A percentile compares a stretch with the other conserved stretches of the same genome.
Evolutionary conservation across 2,329 filamentous ascomycete genomes (phyloP).

Genomic region (Falciphora oryzae): DNA sequence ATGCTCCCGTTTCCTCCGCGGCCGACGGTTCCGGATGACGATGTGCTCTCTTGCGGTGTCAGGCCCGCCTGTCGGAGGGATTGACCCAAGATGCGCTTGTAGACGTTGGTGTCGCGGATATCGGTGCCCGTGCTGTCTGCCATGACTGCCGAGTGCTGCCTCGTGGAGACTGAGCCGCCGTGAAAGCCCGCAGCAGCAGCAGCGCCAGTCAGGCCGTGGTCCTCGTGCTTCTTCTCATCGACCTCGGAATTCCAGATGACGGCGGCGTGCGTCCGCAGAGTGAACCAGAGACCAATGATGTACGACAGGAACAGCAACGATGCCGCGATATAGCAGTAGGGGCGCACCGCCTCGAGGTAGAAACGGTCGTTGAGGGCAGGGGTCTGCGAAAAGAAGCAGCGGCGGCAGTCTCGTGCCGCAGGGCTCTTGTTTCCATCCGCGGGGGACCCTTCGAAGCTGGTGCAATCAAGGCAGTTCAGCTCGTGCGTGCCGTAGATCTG

Average conservation of each 20-base stretch:
- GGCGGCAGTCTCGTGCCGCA: slow-evolving; percentile 68
- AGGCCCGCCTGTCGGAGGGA: slow-evolving; percentile 80
- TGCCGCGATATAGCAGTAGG: slow-evolving; percentile 88
- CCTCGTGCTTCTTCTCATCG: slow-evolving; percentile 68
- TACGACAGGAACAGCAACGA: slow-evolving; percentile 86
- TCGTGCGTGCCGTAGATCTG: slow-evolving; percentile 98
- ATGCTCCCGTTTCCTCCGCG: slow-evolving; percentile 36
- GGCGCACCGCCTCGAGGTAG: slow-evolving; percentile 83
- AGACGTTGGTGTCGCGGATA: slow-evolving; percentile 81
- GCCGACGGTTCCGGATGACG: slow-evolving; percentile 23
- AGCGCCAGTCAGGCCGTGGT: slow-evolving; percentile 23
- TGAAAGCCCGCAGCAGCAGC: neutral
- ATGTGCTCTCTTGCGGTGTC: slow-evolving; percentile 42
- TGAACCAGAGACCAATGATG: slow-evolving; percentile 90
- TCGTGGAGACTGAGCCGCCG: neutral
- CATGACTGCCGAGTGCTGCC: slow-evolving; percentile 19
- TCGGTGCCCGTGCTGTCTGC: slow-evolving; percentile 53
- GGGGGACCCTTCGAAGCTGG: slow-evolving; percentile 32
- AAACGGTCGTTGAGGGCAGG: slow-evolving; percentile 82
- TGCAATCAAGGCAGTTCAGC: slow-evolving; percentile 71
- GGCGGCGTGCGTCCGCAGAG: slow-evolving; percentile 88
- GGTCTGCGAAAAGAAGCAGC: slow-evolving; percentile 89
- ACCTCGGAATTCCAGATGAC: slow-evolving; percentile 90
- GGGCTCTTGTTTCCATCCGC: slow-evolving; percentile 26
- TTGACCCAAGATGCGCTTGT: slow-evolving; percentile 89